A percentile compares a stretch with the other conserved stretches of the same genome.
These are phyloP conservation scores for Penicillium desertorum DNA, from an alignment of 495 filamentous ascomycete genomes.

Conservation along the genomic window DNA sequence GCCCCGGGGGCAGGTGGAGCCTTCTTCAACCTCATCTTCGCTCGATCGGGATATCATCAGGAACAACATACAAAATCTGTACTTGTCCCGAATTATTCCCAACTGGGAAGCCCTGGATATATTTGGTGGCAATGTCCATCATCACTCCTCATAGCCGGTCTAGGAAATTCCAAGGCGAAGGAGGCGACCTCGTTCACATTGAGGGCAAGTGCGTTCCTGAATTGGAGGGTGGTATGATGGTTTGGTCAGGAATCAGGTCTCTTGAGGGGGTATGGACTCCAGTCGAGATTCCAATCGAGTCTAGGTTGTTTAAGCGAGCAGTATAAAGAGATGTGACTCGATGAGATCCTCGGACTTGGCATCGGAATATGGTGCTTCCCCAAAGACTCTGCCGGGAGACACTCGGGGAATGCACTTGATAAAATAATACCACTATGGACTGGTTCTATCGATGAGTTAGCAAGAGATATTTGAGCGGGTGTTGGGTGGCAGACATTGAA, in stretches of 20 bases:
- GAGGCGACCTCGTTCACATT: constrained; percentile 21
- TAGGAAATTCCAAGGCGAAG: constrained; percentile 16
- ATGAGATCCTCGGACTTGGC: constrained; percentile 17
- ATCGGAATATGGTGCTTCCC: constrained; percentile 11
- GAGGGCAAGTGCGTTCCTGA: constrained; percentile 17
- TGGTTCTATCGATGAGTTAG: background rate
- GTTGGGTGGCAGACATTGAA: background rate
- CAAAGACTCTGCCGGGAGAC: constrained; percentile 9
- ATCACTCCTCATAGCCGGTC: background rate
- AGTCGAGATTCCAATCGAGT: constrained; percentile 17
- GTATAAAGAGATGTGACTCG: constrained; percentile 18
- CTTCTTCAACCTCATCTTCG: background rate
- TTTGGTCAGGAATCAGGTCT: constrained; percentile 14
- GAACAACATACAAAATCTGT: background rate
- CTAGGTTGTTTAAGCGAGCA: constrained; percentile 21
- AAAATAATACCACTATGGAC: background rate
- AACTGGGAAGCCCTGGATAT: constrained; percentile 12
- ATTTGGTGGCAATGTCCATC: constrained; percentile 1
- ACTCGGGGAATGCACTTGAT: background rate
- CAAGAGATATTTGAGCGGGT: background rate
- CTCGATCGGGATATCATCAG: background rate
- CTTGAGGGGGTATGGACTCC: background rate
- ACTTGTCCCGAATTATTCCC: background rate
- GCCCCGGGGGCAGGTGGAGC: background rate
- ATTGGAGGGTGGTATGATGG: constrained; percentile 17